phyloP scores from a whole-genome alignment of 495 filamentous ascomycete species.

The Staphylotrichum longicolle region DNA sequence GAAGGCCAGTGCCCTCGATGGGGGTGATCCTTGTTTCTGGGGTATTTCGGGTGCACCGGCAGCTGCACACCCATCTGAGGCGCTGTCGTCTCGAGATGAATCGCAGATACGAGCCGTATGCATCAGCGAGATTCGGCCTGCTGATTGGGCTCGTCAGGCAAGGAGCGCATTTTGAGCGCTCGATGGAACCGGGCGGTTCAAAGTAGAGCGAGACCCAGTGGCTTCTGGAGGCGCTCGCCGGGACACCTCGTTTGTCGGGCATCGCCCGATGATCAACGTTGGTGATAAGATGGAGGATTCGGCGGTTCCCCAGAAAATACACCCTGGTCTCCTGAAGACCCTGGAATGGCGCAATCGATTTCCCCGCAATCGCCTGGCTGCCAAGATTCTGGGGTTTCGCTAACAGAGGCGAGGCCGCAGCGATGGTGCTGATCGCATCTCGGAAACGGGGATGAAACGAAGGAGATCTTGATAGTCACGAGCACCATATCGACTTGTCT shows the following conservation, averaged over 20 bases:
- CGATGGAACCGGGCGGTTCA: neutral
- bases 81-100: neutral
- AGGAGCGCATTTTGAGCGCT: neutral
- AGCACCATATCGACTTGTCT: too few species aligned
- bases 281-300: neutral
- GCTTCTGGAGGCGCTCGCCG: too few species aligned
- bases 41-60: conserved; percentile 4
- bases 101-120: conserved; percentile 10
- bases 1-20: conserved; percentile 6
- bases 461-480: neutral
- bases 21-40: conserved; percentile 1
- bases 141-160: neutral
- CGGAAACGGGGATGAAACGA: neutral
- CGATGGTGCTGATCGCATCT: neutral
- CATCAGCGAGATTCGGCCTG: neutral
- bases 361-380: conserved; percentile 13
- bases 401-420: neutral
- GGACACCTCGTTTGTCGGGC: too few species aligned
- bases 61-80: conserved; percentile 11
- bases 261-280: too few species aligned
- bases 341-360: conserved; percentile 14
- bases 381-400: neutral
- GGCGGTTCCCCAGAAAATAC: conserved; percentile 7
- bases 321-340: conserved; percentile 11
- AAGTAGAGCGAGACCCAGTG: too few species aligned